A percentile compares a stretch with the other conserved stretches of the same genome.
Conservation (phyloP, 495 filamentous ascomycete species). For the Aspergillus saccharolyticus region DNA sequence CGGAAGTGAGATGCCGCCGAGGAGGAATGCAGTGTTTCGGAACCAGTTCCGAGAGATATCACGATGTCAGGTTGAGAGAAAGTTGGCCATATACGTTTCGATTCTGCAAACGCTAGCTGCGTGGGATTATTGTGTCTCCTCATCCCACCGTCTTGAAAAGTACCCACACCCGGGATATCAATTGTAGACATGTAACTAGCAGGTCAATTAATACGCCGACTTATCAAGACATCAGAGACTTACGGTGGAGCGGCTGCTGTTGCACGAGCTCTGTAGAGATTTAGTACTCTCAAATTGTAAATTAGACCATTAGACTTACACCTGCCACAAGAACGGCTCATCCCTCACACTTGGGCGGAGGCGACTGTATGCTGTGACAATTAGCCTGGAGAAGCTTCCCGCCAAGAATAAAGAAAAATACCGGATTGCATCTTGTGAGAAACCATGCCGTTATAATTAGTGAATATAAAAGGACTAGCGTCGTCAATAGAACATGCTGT, state of each 20-base stretch:
- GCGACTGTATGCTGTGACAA: constrained; percentile 13
- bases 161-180: constrained; percentile 13
- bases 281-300: background rate
- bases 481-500: constrained; percentile 11
- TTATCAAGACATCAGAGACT: constrained; percentile 1
- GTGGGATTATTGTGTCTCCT: constrained; percentile 30
- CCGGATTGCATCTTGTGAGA: constrained; percentile 9
- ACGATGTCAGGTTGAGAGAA: constrained; percentile 16
- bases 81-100: constrained; percentile 17
- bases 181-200: constrained; percentile 1
- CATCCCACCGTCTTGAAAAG: constrained; percentile 28
- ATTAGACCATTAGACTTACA: constrained; percentile 11
- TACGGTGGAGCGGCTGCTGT: constrained; percentile 23
- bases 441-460: constrained; percentile 16
- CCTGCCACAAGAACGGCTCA: constrained; percentile 19
- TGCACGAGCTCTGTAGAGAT: constrained; percentile 16
- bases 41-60: constrained; percentile 24
- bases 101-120: constrained; percentile 28
- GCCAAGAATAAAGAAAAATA: constrained; percentile 1
- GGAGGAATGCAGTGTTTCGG: constrained; percentile 1
- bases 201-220: no score
- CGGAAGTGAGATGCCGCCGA: constrained; percentile 6
- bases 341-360: constrained; percentile 9
- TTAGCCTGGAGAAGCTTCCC: background rate
- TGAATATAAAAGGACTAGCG: constrained; percentile 12